Percentiles rank a stretch among this genome's conserved stretches.
phyloP scores from a whole-genome alignment of 2,329 filamentous ascomycete species.

The Dactylellina parvicollis region DNA sequence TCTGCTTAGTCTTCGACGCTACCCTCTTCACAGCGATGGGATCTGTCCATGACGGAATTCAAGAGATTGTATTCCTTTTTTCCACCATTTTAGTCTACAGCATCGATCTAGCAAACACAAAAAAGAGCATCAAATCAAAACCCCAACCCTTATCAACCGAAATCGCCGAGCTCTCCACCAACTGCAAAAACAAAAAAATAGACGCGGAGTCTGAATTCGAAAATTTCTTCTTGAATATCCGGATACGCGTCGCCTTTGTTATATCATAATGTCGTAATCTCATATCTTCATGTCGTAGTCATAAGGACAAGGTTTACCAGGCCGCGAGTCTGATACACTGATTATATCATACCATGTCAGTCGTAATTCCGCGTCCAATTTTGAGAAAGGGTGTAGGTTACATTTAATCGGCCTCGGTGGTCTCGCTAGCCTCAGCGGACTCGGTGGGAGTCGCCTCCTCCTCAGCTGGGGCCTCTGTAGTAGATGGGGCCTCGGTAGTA shows the following conservation, averaged over 20 bases:
- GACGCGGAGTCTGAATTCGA: not conserved
- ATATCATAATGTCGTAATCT: not conserved
- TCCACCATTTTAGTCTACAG: not conserved
- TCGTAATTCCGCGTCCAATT: not conserved
- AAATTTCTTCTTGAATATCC: not conserved
- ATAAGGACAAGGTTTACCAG: too few relatives aligned
- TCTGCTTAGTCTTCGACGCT: too few relatives aligned
- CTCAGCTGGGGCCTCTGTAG: slow-evolving; percentile 3
- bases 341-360: not conserved
- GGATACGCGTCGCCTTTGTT: not conserved
- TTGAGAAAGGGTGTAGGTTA: not conserved
- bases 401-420: not conserved
- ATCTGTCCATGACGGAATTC: not conserved
- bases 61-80: not conserved
- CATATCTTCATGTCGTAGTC: not conserved
- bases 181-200: not conserved
- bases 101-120: not conserved
- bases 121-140: not conserved
- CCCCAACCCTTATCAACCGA: not conserved
- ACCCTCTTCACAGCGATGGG: not conserved
- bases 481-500: not conserved
- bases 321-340: too few relatives aligned
- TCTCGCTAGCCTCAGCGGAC: not conserved
- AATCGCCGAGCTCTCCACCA: not conserved
- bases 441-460: not conserved